Evolutionary conservation across 345 rosid genomes (phyloP).

Genomic region (Dimocarpus longan): DNA sequence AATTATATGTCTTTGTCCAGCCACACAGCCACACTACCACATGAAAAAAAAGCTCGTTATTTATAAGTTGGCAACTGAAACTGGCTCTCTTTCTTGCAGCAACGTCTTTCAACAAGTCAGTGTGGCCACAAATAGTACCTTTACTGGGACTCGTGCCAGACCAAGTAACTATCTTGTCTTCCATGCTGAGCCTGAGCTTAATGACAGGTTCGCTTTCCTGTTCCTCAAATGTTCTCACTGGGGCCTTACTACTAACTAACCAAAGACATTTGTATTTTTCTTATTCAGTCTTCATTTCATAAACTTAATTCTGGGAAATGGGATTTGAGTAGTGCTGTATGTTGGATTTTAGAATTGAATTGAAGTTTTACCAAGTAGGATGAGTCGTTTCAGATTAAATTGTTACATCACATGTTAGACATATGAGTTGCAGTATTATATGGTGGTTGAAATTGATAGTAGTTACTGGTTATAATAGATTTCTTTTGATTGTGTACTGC

Average conservation of each 20-base stretch:
- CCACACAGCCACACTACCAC: too few species aligned
- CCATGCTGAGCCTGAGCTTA: constrained; percentile 42
- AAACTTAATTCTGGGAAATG: background rate
- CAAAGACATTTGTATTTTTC: background rate
- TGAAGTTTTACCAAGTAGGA: background rate
- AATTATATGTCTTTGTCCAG: too few species aligned
- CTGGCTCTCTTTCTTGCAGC: constrained; percentile 46
- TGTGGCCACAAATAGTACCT: constrained; percentile 51
- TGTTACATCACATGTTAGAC: background rate
- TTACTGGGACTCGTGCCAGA: constrained; percentile 51
- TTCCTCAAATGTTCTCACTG: background rate
- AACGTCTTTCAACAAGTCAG: constrained; percentile 66
- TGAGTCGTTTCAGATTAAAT: background rate
- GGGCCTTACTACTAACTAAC: background rate
- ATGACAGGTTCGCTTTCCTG: constrained; percentile 48
- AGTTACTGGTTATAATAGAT: background rate
- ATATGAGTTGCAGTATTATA: too few species aligned
- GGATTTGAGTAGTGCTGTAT: background rate
- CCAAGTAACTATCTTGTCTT: constrained; percentile 26
- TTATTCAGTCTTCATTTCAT: background rate
- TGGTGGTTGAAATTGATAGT: background rate
- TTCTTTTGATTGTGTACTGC: background rate
- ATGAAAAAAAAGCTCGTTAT: background rate
- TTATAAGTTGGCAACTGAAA: background rate
- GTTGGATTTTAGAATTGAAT: background rate